Evolutionary conservation across 2,329 filamentous ascomycete genomes (phyloP).

Genomic region (Cladosporium sp.): DNA sequence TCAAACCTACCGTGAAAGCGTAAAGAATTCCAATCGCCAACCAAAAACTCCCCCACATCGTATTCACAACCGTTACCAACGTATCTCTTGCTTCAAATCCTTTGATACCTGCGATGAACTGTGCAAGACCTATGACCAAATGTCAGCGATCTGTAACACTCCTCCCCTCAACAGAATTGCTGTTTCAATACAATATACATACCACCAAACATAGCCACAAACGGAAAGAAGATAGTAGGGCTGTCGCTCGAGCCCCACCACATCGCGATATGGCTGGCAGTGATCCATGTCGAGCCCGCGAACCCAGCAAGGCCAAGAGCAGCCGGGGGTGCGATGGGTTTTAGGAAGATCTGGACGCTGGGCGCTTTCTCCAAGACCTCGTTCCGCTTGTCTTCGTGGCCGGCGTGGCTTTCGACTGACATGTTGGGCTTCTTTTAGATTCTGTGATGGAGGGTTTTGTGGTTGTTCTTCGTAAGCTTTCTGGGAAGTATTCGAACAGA

Average conservation of each 20-base stretch:
- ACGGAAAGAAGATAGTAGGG: slow-evolving; percentile 34
- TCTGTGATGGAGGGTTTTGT: background rate
- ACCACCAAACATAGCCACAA: slow-evolving; percentile 30
- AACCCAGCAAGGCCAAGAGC: slow-evolving; percentile 34
- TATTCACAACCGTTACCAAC: slow-evolving; percentile 28
- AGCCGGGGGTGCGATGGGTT: slow-evolving; percentile 34
- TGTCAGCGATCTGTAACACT: background rate
- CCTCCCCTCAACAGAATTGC: no score
- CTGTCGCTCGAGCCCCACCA: slow-evolving; percentile 28
- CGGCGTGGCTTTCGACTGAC: slow-evolving; percentile 14
- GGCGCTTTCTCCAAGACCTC: slow-evolving; percentile 18
- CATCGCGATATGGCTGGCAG: slow-evolving; percentile 24
- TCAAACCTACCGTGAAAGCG: slow-evolving; percentile 13
- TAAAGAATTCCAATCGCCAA: slow-evolving; percentile 27
- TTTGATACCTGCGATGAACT: slow-evolving; percentile 32
- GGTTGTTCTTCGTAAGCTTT: background rate
- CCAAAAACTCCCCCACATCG: slow-evolving; percentile 30
- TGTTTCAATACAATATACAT: background rate
- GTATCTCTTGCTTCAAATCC: slow-evolving; percentile 28
- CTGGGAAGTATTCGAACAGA: background rate
- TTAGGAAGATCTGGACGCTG: slow-evolving; percentile 30
- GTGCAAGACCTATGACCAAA: slow-evolving; percentile 24
- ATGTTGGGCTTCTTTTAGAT: background rate
- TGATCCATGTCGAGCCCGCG: slow-evolving; percentile 33
- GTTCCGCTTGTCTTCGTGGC: slow-evolving; percentile 13